Conservation (phyloP, 495 filamentous ascomycete species). For the Aspergillus avenaceus region DNA sequence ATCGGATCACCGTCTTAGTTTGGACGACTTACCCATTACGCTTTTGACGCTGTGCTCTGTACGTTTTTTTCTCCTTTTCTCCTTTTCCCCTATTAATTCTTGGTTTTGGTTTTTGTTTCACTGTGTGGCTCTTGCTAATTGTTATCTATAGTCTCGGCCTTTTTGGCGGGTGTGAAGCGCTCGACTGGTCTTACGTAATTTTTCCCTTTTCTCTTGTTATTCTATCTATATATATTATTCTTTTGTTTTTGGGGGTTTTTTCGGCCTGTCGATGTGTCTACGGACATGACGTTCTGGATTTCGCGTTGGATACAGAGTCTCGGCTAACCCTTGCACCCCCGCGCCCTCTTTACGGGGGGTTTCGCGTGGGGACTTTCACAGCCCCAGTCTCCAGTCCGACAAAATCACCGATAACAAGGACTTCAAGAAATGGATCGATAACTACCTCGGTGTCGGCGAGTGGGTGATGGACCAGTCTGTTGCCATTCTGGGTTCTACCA, state of each 20-base stretch:
- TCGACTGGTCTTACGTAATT: constrained; percentile 97
- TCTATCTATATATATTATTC: too few relatives aligned
- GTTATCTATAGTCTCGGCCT: constrained; percentile 69
- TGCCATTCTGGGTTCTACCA: constrained; percentile 78
- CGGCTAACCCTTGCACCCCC: constrained; percentile 30
- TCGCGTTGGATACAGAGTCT: neutral
- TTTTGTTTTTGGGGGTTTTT: too few relatives aligned
- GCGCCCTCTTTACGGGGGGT: constrained; percentile 30
- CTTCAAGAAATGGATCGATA: constrained; percentile 85
- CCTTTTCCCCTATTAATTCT: constrained; percentile 1
- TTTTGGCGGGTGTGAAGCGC: constrained; percentile 92
- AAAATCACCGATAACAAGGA: constrained; percentile 81
- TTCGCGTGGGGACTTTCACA: constrained; percentile 41
- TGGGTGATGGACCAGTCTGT: constrained; percentile 98
- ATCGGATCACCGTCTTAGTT: constrained; percentile 51
- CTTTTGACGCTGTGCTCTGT: constrained; percentile 93
- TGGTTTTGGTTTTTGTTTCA: too few relatives aligned
- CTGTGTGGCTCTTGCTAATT: constrained; percentile 15
- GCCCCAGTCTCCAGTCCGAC: constrained; percentile 84
- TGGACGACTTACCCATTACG: constrained; percentile 88
- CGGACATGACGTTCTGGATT: too few relatives aligned
- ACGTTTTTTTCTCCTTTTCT: constrained; percentile 29
- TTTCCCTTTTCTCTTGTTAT: constrained; percentile 13
- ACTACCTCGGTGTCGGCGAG: constrained; percentile 92
- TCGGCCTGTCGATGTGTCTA: neutral